Evolutionary conservation across 2,329 filamentous ascomycete genomes (phyloP).

Genomic region (Talaromyces sp.): DNA sequence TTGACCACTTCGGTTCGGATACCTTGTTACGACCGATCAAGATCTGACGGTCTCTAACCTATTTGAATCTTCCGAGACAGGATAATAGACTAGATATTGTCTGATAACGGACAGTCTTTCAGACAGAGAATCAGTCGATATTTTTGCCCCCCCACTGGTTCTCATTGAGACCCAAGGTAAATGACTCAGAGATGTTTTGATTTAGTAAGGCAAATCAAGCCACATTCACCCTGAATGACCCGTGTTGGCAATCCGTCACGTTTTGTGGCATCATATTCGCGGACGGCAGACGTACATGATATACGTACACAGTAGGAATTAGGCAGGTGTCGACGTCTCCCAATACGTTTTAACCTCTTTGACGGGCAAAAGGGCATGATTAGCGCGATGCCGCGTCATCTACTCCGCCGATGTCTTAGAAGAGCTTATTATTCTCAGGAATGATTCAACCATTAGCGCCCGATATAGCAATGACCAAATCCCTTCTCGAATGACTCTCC

Average conservation of each 20-base stretch:
- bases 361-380: background rate
- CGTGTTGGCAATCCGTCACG: background rate
- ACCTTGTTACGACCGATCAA: background rate
- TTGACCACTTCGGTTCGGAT: background rate
- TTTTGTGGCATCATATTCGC: background rate
- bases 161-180: background rate
- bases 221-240: background rate
- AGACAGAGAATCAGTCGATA: background rate
- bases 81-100: background rate
- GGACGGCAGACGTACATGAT: background rate
- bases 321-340: background rate
- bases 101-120: background rate
- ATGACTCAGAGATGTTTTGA: background rate
- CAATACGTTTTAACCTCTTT: background rate
- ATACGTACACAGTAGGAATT: background rate
- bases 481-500: no score
- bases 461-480: background rate
- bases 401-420: background rate
- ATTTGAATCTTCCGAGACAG: background rate
- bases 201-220: background rate
- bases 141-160: background rate
- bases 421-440: background rate
- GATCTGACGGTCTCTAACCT: background rate
- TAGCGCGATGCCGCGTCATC: slow-evolving; percentile 2
- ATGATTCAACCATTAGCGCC: background rate